Evolutionary conservation across 495 filamentous ascomycete species (phyloP), one percentile per base, ranked within the genome.

Genomic region (Rostrohypoxylon terebratum): DNA sequence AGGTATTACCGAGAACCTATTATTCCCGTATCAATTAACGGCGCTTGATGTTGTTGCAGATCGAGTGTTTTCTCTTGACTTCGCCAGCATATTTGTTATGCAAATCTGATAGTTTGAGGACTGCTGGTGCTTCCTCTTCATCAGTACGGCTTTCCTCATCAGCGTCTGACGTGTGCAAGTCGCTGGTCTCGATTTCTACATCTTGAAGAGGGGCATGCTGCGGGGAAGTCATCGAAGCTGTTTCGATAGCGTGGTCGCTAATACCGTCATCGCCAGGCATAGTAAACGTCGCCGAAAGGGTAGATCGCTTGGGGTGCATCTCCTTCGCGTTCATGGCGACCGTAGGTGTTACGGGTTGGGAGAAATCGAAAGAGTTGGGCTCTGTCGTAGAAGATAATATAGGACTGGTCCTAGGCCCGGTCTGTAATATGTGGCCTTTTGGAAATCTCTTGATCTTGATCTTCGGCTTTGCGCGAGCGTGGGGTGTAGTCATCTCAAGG

Each of bases 401-500:
- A 8, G 73, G 69, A 16, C 66, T 71, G 13, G 66, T 70, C 48
- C 71, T 54, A 33, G 68, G 72, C 5, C 74, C 74, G 3, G 62
- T 61, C 34, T 73, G 59, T 8, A 76, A 72, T 21, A 78, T 55
- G 16, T 80, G 66, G 5, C 66, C 50, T 68, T 63, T 82, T 0
- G 72, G 58, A 31, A 77, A 72, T 58, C 69, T 69, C 60, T 77
- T 81, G 38, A 79, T 63, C 31, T 68, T 79, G 11, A 77, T 71
- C 53, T 75, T 77, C 16, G 60, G 72, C 38, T 61, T 77, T 16
- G 18, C 62, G 10, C 59, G 51, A 33, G 59, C 25, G 47, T 75
- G 69, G 1, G 61, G 63, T 62, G 73, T 71, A 13, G 75, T 64
- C 63, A 83, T 79, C 68, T 84, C 83, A 3, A 84, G 73, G 9